Conservation (phyloP, 768 basidiomycete genomes). For the Calocybe cyanea region DNA sequence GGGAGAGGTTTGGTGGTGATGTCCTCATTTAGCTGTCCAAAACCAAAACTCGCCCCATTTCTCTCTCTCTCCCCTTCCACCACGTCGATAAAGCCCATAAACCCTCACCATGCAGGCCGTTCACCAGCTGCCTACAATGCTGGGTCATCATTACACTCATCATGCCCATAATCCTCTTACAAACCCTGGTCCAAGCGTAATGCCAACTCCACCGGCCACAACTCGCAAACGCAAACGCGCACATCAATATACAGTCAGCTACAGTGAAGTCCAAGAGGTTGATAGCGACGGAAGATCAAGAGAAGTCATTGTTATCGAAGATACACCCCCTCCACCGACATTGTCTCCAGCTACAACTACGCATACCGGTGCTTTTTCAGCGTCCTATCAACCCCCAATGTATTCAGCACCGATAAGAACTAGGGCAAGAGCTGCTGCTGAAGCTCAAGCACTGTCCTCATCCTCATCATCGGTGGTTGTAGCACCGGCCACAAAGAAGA, state of each 20-base stretch:
- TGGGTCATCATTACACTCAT: constrained; percentile 65
- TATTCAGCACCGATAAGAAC: constrained; percentile 79
- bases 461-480: constrained; percentile 62
- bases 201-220: constrained; percentile 67
- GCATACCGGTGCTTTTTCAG: constrained; percentile 66
- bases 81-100: constrained; percentile 43
- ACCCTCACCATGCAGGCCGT: constrained; percentile 67
- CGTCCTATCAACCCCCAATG: constrained; percentile 75
- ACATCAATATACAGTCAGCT: constrained; percentile 78
- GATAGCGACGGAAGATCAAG: constrained; percentile 72
- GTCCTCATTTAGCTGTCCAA: constrained; percentile 40
- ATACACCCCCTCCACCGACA: constrained; percentile 83
- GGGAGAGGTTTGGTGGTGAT: constrained; percentile 24
- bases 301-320: constrained; percentile 91
- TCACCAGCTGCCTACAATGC: constrained; percentile 59
- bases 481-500: constrained; percentile 76
- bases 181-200: constrained; percentile 55
- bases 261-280: constrained; percentile 86
- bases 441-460: constrained; percentile 73
- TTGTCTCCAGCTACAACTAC: constrained; percentile 69
- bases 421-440: constrained; percentile 81
- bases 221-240: constrained; percentile 83
- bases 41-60: constrained; percentile 30
- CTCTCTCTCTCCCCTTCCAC: constrained; percentile 36
- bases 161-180: constrained; percentile 46